phyloP scores from a whole-genome alignment of 2,329 filamentous ascomycete species.

The Hymenotorrendiella dingleyae region DNA sequence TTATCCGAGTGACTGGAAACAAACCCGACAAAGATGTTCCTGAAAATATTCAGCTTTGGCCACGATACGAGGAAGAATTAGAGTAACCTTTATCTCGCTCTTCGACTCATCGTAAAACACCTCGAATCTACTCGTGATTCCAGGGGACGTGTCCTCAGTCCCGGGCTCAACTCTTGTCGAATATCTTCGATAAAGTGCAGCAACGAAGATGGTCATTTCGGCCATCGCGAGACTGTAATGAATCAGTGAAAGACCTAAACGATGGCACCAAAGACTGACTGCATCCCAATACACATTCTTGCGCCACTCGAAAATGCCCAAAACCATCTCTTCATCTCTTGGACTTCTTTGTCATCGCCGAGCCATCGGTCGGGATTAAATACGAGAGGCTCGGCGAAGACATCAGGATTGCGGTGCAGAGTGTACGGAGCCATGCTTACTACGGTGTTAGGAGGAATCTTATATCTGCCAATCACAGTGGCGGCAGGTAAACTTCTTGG shows the following conservation, averaged over 20 bases:
- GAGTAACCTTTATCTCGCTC: too few species aligned
- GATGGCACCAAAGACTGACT: too few species aligned
- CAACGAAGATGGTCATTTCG: conserved; percentile 42
- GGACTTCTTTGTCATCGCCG: conserved; percentile 27
- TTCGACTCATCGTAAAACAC: conserved; percentile 34
- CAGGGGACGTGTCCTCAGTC: conserved; percentile 32
- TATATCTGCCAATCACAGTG: conserved; percentile 32
- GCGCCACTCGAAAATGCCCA: conserved; percentile 63
- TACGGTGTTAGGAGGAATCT: conserved; percentile 43
- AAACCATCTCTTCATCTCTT: conserved; percentile 43
- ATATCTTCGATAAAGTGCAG: conserved; percentile 40
- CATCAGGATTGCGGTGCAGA: conserved; percentile 44
- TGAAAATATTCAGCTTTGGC: too few species aligned
- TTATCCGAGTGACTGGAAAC: too few species aligned
- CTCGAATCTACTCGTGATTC: conserved; percentile 37
- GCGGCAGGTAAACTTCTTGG: conserved; percentile 37
- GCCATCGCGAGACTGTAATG: conserved; percentile 44
- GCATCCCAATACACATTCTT: conserved; percentile 62
- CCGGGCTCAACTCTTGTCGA: conserved; percentile 30
- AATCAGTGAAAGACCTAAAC: too few species aligned
- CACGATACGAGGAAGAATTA: too few species aligned
- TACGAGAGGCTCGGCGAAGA: conserved; percentile 41
- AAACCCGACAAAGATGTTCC: too few species aligned
- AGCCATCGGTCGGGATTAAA: conserved; percentile 51
- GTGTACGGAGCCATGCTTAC: conserved; percentile 46